Conservation (phyloP, 2,329 filamentous ascomycete genomes). For the Lecanicillium sp. region DNA sequence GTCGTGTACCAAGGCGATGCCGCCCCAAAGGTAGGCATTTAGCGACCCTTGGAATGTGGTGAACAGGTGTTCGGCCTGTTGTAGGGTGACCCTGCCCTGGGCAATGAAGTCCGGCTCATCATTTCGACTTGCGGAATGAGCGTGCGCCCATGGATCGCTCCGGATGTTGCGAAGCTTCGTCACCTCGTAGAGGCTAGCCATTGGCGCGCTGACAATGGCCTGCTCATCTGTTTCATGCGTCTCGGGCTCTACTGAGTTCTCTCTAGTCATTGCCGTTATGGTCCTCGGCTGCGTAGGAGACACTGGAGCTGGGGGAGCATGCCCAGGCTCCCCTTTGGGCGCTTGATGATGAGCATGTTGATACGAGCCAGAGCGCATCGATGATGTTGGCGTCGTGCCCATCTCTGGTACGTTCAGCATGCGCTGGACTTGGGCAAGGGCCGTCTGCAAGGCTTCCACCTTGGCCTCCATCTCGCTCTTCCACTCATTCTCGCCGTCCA, state of each 20-base stretch:
- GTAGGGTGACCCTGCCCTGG: constrained; percentile 17
- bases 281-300: constrained; percentile 12
- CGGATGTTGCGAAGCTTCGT: constrained; percentile 25
- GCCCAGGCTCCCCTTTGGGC: background rate
- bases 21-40: constrained; percentile 25
- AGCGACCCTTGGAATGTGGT: constrained; percentile 19
- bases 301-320: constrained; percentile 1
- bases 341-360: constrained; percentile 1
- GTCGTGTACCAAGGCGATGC: constrained; percentile 21
- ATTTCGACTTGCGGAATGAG: constrained; percentile 7
- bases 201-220: constrained; percentile 21
- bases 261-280: constrained; percentile 23
- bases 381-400: background rate
- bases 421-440: constrained; percentile 18
- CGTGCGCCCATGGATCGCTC: constrained; percentile 18
- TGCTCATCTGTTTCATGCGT: constrained; percentile 16
- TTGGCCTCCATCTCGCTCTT: constrained; percentile 20
- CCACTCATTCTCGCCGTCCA: constrained; percentile 45
- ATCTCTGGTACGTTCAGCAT: constrained; percentile 11
- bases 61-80: constrained; percentile 21
- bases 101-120: constrained; percentile 21
- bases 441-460: constrained; percentile 17
- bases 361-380: constrained; percentile 1
- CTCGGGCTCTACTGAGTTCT: constrained; percentile 20
- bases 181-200: constrained; percentile 24